Base-by-base conservation (phyloP, 2,329 filamentous ascomycete genomes). In the Sarocladiaceae sp. region DNA sequence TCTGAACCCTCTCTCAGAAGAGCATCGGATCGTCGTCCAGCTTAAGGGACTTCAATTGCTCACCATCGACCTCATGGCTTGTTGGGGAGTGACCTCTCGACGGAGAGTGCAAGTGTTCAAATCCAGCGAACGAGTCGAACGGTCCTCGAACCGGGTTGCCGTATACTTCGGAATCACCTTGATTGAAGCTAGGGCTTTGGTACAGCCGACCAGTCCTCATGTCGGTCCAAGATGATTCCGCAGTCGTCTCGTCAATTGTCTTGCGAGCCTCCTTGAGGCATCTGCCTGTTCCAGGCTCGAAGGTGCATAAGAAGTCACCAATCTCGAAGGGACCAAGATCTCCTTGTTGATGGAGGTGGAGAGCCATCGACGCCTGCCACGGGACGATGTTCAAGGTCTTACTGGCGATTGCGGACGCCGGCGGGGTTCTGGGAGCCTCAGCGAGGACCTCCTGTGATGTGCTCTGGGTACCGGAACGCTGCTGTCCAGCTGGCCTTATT, bases 261-360 rank as follows among this genome's bases (percentile, higher is more conserved):
- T 28, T 11, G n/a, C 8, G 17, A 11, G 44, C 44, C 15, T 33
- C 33, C 26, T 33, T 48, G 15, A 18, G 4, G 10, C 25, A 29
- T 10, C 20, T 26, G 22, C 23, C 23, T 3, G 25, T 48, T 15
- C 4, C 44, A 7, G 25, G 25, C 8, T 48, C 26, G 25, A 48
- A 4, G n/a, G 5, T 13, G 35, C 46, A 53, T 13, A 53, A 35
- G 28, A 31, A 49, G 23, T 53, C 46, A 11, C 52, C 52, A n/a
- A 53, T 40, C 26, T 53, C 52, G 23, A 49, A 53, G 1, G 52
- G 52, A 15, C 52, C 52, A 12, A 26, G 20, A n/a, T 40, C 23
- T 3, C 46, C 52, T 2, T 35, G 31, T 26, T 18, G 25, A 22
- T 3, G 4, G 11, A 53, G 33, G 18, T 39, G 13, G 4, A 18